Evolutionary conservation across 371 early-diverging fungal genomes (phyloP), one percentile per base, ranked within the genome.

Genomic region (Rhizopus delemar): DNA sequence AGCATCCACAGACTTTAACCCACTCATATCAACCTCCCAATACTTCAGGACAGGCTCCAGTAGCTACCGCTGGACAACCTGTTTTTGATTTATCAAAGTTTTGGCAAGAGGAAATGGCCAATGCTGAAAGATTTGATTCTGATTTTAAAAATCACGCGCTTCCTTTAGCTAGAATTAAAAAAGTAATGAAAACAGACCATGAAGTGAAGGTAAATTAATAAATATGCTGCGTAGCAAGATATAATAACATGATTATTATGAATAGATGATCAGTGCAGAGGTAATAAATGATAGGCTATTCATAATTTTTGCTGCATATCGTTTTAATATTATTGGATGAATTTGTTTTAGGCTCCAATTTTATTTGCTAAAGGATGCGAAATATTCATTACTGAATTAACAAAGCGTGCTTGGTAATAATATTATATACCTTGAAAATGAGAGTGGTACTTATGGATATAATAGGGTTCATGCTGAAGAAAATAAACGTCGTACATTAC

Each of bases 181-280:
- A 99, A 70, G 96, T 99, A 43, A 99, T 99, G 99, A 99, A 99
- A 77, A 90, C 94, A 3, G 99, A 99, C 73, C 95, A 96, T 53
- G 98, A 98, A 64, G 96, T 96, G 29, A 95, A 94, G 83, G 90
- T 90, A 73, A 45, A 46, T 60, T 41, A 35, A 8, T 31, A 36
- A 2, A 11, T 8, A 36, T 8, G 15, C 32, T 3, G 31, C 2
- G 16, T 16, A 53, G 39, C 15, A 36, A 31, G 16, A 15, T 22
- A 2, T 22, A 22, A 22, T 22, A 39, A 22, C 11, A 1, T 51
- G 8, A 15, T 11, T 49, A 31, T 45, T 34, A 13, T 31, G 5
- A 32, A 52, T 62, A 73, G 73, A 73, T 73, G 73, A 73, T 73
- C 33, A 73, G 73, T 57, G 73, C 73, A 28, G 73, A 73, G 64